These are phyloP conservation scores for Rhodosporidiobolus sp. DNA, from an alignment of 768 basidiomycete species.

Conservation along the genomic window DNA sequence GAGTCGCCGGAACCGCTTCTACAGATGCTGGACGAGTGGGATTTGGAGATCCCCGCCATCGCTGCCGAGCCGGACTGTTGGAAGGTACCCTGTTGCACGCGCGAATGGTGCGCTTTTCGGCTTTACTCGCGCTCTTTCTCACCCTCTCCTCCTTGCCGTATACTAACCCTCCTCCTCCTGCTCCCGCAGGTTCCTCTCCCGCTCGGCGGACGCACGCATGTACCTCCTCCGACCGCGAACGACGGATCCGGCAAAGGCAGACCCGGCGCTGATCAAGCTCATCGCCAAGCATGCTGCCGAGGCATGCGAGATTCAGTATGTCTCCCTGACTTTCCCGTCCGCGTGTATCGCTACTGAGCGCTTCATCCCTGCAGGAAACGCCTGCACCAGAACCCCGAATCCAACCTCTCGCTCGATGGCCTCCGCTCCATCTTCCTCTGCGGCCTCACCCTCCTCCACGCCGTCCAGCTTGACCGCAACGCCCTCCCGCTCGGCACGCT, in stretches of 20 bases:
- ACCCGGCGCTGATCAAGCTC: constrained; percentile 9
- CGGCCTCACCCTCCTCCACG: constrained; percentile 36
- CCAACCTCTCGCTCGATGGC: constrained; percentile 13
- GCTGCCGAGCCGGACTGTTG: constrained; percentile 4
- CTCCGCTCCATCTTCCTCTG: constrained; percentile 31
- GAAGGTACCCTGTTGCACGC: constrained; percentile 3
- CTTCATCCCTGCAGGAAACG: constrained; percentile 19
- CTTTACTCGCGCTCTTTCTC: too few relatives aligned
- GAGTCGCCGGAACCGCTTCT: constrained; percentile 9
- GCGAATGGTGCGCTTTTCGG: constrained; percentile 10
- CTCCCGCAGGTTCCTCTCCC: constrained; percentile 7
- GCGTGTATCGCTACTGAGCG: not conserved
- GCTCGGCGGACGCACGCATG: constrained; percentile 13
- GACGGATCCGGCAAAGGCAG: not conserved
- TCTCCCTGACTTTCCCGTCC: too few relatives aligned
- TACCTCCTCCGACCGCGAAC: constrained; percentile 31
- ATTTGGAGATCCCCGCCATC: constrained; percentile 4
- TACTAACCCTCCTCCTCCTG: too few relatives aligned
- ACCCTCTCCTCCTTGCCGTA: too few relatives aligned
- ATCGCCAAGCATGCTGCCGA: constrained; percentile 22
- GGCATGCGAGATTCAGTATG: constrained; percentile 31
- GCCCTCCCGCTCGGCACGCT: constrained; percentile 10
- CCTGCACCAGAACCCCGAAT: constrained; percentile 14
- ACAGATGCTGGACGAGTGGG: constrained; percentile 22
- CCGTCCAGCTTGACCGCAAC: constrained; percentile 7